Conservation (phyloP, 2,329 filamentous ascomycete species). For the Talaromyces pinophilus region DNA sequence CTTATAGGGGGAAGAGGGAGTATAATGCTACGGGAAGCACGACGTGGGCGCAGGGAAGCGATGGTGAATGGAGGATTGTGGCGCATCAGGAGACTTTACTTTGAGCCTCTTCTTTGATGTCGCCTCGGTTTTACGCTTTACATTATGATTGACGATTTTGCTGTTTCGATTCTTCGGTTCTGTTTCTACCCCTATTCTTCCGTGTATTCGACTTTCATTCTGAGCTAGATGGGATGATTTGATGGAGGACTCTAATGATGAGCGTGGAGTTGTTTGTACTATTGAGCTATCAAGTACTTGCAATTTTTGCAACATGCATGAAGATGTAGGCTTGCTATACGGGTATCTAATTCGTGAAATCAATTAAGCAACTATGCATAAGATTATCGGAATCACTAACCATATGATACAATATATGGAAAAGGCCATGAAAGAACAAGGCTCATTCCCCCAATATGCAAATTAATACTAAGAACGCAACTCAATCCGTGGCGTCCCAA, state of each 20-base stretch:
- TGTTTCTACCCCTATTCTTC: not conserved
- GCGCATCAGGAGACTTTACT: slow-evolving; percentile 39
- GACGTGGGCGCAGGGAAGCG: slow-evolving; percentile 42
- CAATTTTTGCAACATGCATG: not conserved
- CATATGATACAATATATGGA: not conserved
- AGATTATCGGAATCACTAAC: not conserved
- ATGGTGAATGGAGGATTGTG: slow-evolving; percentile 42
- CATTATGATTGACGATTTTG: not conserved
- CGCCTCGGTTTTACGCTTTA: not conserved
- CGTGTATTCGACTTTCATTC: not conserved
- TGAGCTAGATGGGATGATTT: not conserved
- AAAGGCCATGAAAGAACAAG: not conserved
- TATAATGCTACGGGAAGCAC: slow-evolving; percentile 36
- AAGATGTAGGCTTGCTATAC: not conserved
- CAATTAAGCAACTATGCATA: not conserved
- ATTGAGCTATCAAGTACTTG: not conserved
- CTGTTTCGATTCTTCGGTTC: not conserved
- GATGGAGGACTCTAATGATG: not conserved
- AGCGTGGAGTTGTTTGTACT: not conserved
- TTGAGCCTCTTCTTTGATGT: slow-evolving; percentile 16
- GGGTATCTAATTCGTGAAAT: not conserved
- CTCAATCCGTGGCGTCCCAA: slow-evolving; percentile 2
- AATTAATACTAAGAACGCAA: slow-evolving; percentile 1
- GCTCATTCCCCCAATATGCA: not conserved
- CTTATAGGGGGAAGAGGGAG: slow-evolving; percentile 30